Base-by-base conservation (phyloP, 768 basidiomycete genomes). In the Stropharia rugosoannulata region DNA sequence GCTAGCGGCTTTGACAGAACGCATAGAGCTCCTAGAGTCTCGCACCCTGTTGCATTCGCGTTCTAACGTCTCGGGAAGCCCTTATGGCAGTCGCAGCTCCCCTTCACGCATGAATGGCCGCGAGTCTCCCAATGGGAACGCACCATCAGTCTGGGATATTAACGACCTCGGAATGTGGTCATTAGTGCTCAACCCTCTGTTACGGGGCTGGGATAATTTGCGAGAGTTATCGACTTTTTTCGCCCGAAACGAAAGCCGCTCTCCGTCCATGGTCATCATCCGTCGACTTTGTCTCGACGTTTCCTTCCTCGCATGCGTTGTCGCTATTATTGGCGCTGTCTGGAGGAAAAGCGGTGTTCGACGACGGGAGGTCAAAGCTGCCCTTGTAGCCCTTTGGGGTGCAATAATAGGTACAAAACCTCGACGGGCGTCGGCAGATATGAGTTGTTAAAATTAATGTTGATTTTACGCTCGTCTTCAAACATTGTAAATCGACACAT, bases 81-180 rank as follows among this genome's bases (percentile, higher is more conserved):
- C 78, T 41, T 58, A 57, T 5, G 69, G 73, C 51, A 68, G 68
- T 25, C 64, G 69, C 27, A 74, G 73, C 35, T 76, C 76, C 40
- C 72, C 79, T 12, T 57, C 72, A 2, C 73, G 74, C 73, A 63
- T 62, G 55, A 59, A 53, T 37, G 65, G 66, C 44, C 72, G 77
- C n/a, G 72, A 73, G 35, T 81, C 79, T 36, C 79, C 80, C 5
- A 63, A 74, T 35, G 66, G 71, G 3, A 66, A 65, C 35, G 70
- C 68, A 32, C 57, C 36, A 10, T 68, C 70, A 32, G 70, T 76
- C 16, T 90, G 87, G 86, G 87, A 91, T 65, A 64, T 89, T n/a
- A 81, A 90, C 48, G 89, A 93, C 66, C 75, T 93, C 66, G 92
- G 92, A 45, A 80, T 93, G 75, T 94, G 92, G 92, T 82, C 91